These are phyloP conservation scores for Auriscalpium vulgare DNA, from an alignment of 768 basidiomycete genomes.

Conservation along the genomic window DNA sequence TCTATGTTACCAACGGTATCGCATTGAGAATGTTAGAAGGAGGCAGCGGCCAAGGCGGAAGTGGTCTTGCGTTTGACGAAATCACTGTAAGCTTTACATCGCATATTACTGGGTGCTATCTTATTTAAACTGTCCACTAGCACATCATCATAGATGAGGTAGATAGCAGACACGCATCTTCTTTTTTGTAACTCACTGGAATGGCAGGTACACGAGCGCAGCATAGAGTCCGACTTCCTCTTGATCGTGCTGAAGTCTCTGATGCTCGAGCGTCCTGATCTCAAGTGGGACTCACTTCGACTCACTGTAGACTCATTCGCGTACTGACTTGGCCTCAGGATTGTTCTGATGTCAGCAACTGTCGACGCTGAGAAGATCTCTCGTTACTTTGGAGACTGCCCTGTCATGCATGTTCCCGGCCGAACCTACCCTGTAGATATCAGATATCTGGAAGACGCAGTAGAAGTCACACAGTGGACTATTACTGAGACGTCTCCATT, in stretches of 20 bases:
- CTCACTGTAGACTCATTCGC: not conserved
- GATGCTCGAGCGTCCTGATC: slow-evolving; percentile 62
- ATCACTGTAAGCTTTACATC: slow-evolving; percentile 59
- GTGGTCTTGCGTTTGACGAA: slow-evolving; percentile 83
- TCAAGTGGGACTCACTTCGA: slow-evolving; percentile 52
- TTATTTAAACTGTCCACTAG: slow-evolving; percentile 28
- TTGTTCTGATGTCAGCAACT: slow-evolving; percentile 96
- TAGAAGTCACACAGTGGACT: slow-evolving; percentile 74
- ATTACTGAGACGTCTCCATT: slow-evolving; percentile 78
- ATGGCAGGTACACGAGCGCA: slow-evolving; percentile 82
- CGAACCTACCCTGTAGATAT: slow-evolving; percentile 90
- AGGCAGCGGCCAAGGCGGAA: slow-evolving; percentile 58
- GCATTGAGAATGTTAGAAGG: slow-evolving; percentile 95
- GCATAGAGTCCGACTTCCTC: slow-evolving; percentile 95
- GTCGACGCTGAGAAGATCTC: slow-evolving; percentile 89
- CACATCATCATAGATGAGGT: slow-evolving; percentile 96
- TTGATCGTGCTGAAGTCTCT: slow-evolving; percentile 88
- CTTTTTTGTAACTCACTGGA: not conserved
- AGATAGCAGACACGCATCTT: not conserved
- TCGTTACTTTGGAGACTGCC: slow-evolving; percentile 78
- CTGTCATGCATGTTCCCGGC: slow-evolving; percentile 82
- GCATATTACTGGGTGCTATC: not conserved
- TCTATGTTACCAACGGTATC: slow-evolving; percentile 91
- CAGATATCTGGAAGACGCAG: slow-evolving; percentile 83
- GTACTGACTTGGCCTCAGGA: slow-evolving; percentile 33